Base-by-base conservation (phyloP, 2,329 filamentous ascomycete genomes). In the Xylaria multiplex region DNA sequence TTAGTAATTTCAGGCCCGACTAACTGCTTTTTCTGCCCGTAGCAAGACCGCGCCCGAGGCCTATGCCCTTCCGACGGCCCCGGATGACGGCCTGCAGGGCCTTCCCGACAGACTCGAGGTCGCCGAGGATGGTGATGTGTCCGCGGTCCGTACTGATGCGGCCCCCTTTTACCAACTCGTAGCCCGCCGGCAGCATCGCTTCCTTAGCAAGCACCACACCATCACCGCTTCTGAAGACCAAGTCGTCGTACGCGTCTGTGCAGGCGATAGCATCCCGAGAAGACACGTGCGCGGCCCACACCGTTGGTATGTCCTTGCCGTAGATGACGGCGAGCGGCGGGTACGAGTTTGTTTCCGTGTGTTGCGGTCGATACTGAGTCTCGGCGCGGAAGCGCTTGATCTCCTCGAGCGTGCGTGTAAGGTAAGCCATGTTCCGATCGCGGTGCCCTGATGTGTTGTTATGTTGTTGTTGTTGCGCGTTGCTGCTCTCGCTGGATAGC, bases 131-230 rank as follows among this genome's bases (percentile, higher is more conserved):
- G 0, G 92, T 93, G 42, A 97, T 90, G 80, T 98, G 95, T 0
- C 95, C 94, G 2, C 93, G 84, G 70, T 97, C 93, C 60, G 90
- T 93, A 71, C 88, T 90, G 13, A 97, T 87, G 19, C 93, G 82
- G 0, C 93, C 93, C 13, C 90, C 90, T 52, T 85, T 87, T 1
- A 90, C 92, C 42, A 91, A 83, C 55, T 86, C 84, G 76, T 97
- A 97, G 0, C 93, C 93, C 2, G 86, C 81, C 0, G 94, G 94
- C 49, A 96, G 79, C 92, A 96, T 95, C 0, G 93, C 91, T 67
- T 95, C 92, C 57, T 88, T 88, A 0, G 94, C 92, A 6, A 97
- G 84, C 61, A 95, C 93, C 0, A 98, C 94, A 0, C 94, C 95
- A 76, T 98, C 94, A 2, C 94, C 93, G 24, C 90, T 90, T 0